These are phyloP conservation scores for Starmerella gropengiesseri DNA, from an alignment of 805 yeast species.

Conservation along the genomic window DNA sequence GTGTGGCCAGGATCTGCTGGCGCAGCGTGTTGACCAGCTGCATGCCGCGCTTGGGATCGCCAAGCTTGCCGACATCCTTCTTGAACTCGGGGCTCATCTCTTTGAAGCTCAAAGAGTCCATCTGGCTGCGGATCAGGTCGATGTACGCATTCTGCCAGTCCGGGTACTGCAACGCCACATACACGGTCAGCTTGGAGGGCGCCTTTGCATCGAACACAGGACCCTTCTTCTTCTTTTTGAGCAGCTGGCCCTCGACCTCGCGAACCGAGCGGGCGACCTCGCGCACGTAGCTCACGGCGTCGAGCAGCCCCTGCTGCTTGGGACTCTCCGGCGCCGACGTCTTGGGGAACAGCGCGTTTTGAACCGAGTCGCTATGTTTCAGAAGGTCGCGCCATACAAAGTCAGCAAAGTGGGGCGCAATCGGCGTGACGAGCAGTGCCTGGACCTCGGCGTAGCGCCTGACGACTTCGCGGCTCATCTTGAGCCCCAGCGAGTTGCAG, in stretches of 20 bases:
- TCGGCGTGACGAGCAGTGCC: slow-evolving; percentile 72
- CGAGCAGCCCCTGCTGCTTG: slow-evolving; percentile 47
- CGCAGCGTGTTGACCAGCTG: slow-evolving; percentile 84
- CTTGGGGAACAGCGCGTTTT: slow-evolving; percentile 70
- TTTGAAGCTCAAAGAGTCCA: slow-evolving; percentile 32
- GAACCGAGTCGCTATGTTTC: slow-evolving; percentile 54
- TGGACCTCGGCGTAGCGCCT: slow-evolving; percentile 77
- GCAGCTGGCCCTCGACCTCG: slow-evolving; percentile 79
- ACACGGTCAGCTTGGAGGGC: slow-evolving; percentile 65
- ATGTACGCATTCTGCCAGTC: slow-evolving; percentile 81
- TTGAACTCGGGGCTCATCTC: slow-evolving; percentile 32
- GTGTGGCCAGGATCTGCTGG: slow-evolving; percentile 49
- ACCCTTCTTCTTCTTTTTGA: slow-evolving; percentile 68
- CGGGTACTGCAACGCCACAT: slow-evolving; percentile 72
- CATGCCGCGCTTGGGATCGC: slow-evolving; percentile 95
- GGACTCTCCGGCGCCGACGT: slow-evolving; percentile 34
- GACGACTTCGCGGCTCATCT: slow-evolving; percentile 76
- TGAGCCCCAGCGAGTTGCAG: slow-evolving; percentile 34
- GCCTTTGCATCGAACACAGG: slow-evolving; percentile 61
- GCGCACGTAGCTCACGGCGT: slow-evolving; percentile 72
- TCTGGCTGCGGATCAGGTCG: slow-evolving; percentile 66
- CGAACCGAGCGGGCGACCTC: slow-evolving; percentile 70
- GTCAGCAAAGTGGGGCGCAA: slow-evolving; percentile 94
- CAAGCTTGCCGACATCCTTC: slow-evolving; percentile 32
- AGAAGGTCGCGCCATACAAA: slow-evolving; percentile 76